Evolutionary conservation across 2,329 filamentous ascomycete genomes (phyloP).

Genomic region (Alternaria sp.): DNA sequence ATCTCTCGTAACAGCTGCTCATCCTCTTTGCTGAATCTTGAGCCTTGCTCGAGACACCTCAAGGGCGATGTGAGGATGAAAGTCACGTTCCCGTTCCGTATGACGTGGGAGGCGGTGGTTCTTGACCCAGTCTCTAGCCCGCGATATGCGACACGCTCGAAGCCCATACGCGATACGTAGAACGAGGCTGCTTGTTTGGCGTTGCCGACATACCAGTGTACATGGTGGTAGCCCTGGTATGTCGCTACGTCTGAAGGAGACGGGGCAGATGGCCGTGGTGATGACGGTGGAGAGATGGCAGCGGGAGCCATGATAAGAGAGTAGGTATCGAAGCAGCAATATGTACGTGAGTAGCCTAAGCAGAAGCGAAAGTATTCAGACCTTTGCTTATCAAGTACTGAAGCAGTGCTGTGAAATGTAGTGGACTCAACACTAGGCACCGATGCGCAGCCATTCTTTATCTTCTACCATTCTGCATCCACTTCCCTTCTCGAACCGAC

Average conservation of each 20-base stretch:
- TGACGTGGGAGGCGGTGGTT: conserved; percentile 82
- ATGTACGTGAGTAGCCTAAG: not conserved
- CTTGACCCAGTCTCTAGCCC: conserved; percentile 89
- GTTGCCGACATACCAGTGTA: conserved; percentile 97
- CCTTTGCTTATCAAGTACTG: not conserved
- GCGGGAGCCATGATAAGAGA: conserved; percentile 42
- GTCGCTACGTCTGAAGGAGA: conserved; percentile 51
- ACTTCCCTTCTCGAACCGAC: conserved; percentile 38
- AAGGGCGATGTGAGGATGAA: conserved; percentile 88
- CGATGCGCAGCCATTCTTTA: conserved; percentile 22
- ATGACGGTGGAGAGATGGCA: conserved; percentile 55
- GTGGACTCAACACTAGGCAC: conserved; percentile 9
- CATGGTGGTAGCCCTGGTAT: conserved; percentile 89
- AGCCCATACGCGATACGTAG: conserved; percentile 88
- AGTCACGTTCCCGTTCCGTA: conserved; percentile 76
- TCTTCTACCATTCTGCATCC: conserved; percentile 28
- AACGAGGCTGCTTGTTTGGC: conserved; percentile 93
- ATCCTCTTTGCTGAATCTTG: conserved; percentile 62
- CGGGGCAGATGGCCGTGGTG: conserved; percentile 36
- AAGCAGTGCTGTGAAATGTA: not conserved
- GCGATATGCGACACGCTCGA: conserved; percentile 80
- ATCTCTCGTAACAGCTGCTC: conserved; percentile 74
- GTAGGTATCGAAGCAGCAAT: not conserved
- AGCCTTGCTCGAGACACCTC: conserved; percentile 57
- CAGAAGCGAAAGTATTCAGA: not conserved